phyloP scores from a whole-genome alignment of 2,329 filamentous ascomycete genomes.

The Cercospora sp. region DNA sequence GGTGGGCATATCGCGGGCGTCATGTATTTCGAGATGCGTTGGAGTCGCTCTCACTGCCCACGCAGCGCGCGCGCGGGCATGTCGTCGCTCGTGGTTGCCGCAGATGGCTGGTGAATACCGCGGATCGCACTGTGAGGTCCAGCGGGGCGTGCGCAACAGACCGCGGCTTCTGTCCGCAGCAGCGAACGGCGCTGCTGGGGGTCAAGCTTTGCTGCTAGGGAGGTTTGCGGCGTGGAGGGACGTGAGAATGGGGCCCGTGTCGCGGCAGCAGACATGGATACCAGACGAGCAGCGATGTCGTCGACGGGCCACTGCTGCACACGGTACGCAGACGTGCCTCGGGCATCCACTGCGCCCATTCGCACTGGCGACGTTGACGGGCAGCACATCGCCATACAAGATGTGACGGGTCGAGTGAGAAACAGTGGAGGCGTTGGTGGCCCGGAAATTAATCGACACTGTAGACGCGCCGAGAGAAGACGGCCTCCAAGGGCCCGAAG shows the following conservation, averaged over 20 bases:
- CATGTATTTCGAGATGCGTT: neutral
- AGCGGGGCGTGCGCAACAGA: neutral
- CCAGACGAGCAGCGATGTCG: neutral
- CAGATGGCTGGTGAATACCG: neutral
- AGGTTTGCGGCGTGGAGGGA: neutral
- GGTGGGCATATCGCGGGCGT: neutral
- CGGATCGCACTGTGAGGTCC: neutral
- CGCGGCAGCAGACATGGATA: neutral
- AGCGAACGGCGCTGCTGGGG: neutral
- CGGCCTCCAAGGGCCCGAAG: slow-evolving; percentile 13
- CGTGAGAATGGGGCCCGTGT: neutral
- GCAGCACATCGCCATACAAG: neutral
- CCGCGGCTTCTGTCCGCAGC: neutral
- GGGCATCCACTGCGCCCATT: neutral
- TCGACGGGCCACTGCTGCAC: neutral
- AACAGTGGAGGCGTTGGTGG: slow-evolving; percentile 8
- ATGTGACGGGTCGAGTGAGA: neutral
- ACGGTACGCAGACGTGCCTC: neutral
- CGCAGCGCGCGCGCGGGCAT: neutral
- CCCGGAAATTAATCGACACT: slow-evolving; percentile 14
- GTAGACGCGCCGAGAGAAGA: slow-evolving; percentile 14
- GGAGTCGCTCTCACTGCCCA: neutral
- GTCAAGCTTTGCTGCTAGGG: slow-evolving; percentile 4
- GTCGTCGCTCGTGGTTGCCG: neutral
- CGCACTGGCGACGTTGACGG: neutral